Evolutionary conservation across 1,284 basidiomycete species (phyloP), one percentile per base, ranked within the genome.

Genomic region (Cryptococcus sp.): DNA sequence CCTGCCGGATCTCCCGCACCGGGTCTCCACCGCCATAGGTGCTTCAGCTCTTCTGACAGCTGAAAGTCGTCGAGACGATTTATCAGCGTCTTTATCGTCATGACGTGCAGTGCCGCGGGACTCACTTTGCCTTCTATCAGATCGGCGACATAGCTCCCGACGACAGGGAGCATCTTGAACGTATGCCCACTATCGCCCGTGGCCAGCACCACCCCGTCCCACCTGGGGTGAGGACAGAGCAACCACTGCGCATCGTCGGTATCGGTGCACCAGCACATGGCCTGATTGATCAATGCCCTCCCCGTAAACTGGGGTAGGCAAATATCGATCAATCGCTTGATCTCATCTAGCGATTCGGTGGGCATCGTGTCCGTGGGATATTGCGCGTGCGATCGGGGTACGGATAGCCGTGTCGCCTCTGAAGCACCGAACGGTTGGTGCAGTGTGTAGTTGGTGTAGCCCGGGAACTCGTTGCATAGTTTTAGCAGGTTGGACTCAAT

Each of bases 111-210:
- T 15, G 3, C 19, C 22, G 39, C n/a, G 42, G 38, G 20, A 55
- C 59, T 22, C 23, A 64, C 61, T 55, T 64, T 70, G 20, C 65
- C 73, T 51, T 78, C 75, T 1, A 80, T 62, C 1, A 76, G 57
- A 30, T 78, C 73, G 3, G 64, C 71, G 7, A 81, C 69, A 17
- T 80, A 60, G 2, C 62, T 60, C 5, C 80, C 81, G 15, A 81
- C 68, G 30, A 69, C 70, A 1, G 81, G 81, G 0, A 82, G 62
- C 52, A 79, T 77, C 60, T 76, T 70, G 65, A 77, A 77, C 0
- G 71, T 64, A 46, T 74, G 72, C 66, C 70, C 60, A 46, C 58
- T 61, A 54, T 77, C 72, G 8, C 75, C 73, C 11, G 72, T 69
- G 4, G 73, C 73, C 11, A 77, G 51, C 25, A 65, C 65, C 4